These are phyloP conservation scores for Jamesozyma hellenica DNA, from an alignment of 805 yeast species.

Conservation along the genomic window DNA sequence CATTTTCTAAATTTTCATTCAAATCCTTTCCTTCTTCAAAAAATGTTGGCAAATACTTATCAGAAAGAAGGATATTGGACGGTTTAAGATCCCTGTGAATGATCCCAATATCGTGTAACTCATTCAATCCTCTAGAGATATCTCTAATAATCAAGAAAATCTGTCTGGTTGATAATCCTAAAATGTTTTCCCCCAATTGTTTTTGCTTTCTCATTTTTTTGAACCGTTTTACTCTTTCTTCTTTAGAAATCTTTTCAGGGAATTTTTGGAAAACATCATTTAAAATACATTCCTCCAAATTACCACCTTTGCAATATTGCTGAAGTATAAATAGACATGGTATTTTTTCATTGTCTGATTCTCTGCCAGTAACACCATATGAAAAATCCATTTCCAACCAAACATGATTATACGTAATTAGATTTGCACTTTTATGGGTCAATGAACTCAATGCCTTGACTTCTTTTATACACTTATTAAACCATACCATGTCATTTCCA, in stretches of 20 bases:
- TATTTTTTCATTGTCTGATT: constrained; percentile 20
- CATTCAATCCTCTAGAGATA: constrained; percentile 57
- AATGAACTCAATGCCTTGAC: constrained; percentile 54
- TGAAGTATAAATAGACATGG: constrained; percentile 76
- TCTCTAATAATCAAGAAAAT: constrained; percentile 61
- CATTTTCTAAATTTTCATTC: neutral
- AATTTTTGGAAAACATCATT: constrained; percentile 25
- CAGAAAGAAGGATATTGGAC: constrained; percentile 61
- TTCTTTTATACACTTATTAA: constrained; percentile 63
- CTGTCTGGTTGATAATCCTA: constrained; percentile 44
- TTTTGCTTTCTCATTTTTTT: constrained; percentile 14
- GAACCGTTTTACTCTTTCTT: constrained; percentile 32
- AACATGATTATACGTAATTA: constrained; percentile 81
- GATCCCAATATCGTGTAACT: constrained; percentile 63
- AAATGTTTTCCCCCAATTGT: neutral
- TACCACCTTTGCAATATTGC: constrained; percentile 86
- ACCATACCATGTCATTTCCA: constrained; percentile 63
- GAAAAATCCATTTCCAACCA: constrained; percentile 70
- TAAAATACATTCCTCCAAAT: constrained; percentile 56
- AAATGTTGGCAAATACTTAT: constrained; percentile 10
- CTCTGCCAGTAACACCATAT: constrained; percentile 22
- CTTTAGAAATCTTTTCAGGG: constrained; percentile 30
- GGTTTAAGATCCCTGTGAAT: constrained; percentile 89
- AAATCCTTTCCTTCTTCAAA: constrained; percentile 6
- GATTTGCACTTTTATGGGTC: constrained; percentile 44